These are phyloP conservation scores for Akebia trifoliata DNA, from an alignment of 164 flowering plant species.

Conservation along the genomic window DNA sequence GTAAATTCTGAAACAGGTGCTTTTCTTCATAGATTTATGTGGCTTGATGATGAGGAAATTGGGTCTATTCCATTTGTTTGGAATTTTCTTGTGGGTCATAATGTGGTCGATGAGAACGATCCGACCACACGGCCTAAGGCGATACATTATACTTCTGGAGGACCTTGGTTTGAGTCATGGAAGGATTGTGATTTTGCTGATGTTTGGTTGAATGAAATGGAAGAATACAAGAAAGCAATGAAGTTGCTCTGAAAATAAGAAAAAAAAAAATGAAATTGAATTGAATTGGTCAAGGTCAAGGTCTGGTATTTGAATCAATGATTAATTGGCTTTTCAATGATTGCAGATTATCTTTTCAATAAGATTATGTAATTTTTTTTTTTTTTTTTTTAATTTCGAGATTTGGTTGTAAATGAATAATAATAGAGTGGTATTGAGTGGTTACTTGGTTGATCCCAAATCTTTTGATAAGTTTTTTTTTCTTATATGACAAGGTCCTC, in stretches of 20 bases:
- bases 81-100: conserved; percentile 97
- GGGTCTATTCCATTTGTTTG: conserved; percentile 83
- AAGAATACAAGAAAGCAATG: conserved; percentile 24
- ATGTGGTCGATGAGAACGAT: conserved; percentile 61
- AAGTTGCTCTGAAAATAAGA: conserved; percentile 4
- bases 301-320: no score
- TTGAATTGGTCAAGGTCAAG: no score
- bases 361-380: no score
- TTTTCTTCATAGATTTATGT: conserved; percentile 79
- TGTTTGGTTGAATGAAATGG: conserved; percentile 77
- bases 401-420: no score
- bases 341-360: no score
- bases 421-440: no score
- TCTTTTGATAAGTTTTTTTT: no score
- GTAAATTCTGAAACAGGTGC: conserved; percentile 82
- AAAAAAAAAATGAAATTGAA: no score
- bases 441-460: no score
- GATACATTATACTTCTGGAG: conserved; percentile 87
- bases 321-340: no score
- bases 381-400: no score
- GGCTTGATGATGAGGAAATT: conserved; percentile 88
- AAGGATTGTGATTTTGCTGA: conserved; percentile 87
- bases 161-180: conserved; percentile 96
- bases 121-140: conserved; percentile 62
- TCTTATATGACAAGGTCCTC: no score